phyloP scores from a whole-genome alignment of 106 monocot species.

The Agapanthus africanus region DNA sequence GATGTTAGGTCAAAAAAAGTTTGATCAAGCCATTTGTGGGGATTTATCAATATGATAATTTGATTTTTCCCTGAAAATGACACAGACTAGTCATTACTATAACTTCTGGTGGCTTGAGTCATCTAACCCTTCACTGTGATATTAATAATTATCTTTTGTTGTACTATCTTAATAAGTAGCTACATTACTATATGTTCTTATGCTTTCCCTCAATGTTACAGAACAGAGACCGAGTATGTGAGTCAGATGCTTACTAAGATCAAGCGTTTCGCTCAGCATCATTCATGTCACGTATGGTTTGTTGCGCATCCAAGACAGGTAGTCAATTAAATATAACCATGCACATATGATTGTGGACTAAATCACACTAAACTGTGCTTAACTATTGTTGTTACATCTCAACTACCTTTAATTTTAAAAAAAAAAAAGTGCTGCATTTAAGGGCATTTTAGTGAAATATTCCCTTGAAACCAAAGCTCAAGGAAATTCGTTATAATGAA shows the following conservation, averaged over 20 bases:
- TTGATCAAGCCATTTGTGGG: too few relatives aligned
- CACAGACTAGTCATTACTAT: too few relatives aligned
- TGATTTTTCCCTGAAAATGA: too few relatives aligned
- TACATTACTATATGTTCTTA: background rate
- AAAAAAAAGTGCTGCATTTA: too few relatives aligned
- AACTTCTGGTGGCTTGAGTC: background rate
- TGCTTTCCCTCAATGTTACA: conserved; percentile 23
- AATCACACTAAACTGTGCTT: background rate
- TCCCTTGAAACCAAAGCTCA: too few relatives aligned
- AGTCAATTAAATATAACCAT: background rate
- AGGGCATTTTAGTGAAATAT: background rate
- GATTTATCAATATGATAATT: too few relatives aligned
- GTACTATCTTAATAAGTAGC: background rate
- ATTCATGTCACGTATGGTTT: conserved; percentile 98
- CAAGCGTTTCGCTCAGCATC: conserved; percentile 85
- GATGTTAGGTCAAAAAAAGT: too few relatives aligned
- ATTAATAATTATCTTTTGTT: background rate
- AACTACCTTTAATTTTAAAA: too few relatives aligned
- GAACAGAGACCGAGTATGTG: conserved; percentile 96
- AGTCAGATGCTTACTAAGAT: conserved; percentile 85
- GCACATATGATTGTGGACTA: background rate
- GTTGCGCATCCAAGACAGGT: conserved; percentile 98
- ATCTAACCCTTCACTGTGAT: background rate
- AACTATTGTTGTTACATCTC: too few relatives aligned
- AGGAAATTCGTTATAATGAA: too few relatives aligned